Conservation (phyloP, 2,329 filamentous ascomycete species). For the Teratosphaeria gauchensis region DNA sequence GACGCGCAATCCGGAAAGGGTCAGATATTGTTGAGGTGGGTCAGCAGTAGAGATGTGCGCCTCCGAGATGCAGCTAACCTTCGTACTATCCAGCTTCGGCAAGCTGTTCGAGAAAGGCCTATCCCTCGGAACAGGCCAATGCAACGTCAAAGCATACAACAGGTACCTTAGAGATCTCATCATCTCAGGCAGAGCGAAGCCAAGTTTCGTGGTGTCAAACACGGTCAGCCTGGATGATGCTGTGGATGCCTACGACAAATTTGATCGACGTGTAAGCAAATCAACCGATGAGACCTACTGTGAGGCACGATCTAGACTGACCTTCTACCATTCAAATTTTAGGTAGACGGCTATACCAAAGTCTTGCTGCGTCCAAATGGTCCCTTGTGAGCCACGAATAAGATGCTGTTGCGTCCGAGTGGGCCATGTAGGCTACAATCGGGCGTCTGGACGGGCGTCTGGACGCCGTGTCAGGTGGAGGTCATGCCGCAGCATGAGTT, state of each 20-base stretch:
- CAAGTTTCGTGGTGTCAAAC: slow-evolving; percentile 57
- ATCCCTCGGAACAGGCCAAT: slow-evolving; percentile 52
- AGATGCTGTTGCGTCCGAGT: neutral
- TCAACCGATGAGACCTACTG: no score
- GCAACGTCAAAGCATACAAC: slow-evolving; percentile 61
- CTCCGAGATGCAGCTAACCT: slow-evolving; percentile 48
- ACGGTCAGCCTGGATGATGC: slow-evolving; percentile 48
- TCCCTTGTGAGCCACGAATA: slow-evolving; percentile 10
- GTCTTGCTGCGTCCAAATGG: slow-evolving; percentile 59
- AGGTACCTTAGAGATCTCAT: slow-evolving; percentile 57
- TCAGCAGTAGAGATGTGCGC: neutral
- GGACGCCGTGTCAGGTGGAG: no score
- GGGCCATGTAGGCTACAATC: no score
- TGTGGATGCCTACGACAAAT: slow-evolving; percentile 51
- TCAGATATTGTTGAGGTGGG: slow-evolving; percentile 39
- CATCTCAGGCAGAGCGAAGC: slow-evolving; percentile 53
- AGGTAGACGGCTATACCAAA: slow-evolving; percentile 57
- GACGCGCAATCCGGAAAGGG: slow-evolving; percentile 53
- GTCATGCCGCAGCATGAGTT: no score
- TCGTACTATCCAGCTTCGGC: slow-evolving; percentile 43
- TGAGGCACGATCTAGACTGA: no score
- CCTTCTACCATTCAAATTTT: no score
- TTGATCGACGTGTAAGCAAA: slow-evolving; percentile 43
- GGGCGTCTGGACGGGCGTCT: no score
- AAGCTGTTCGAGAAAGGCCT: slow-evolving; percentile 62